These are phyloP conservation scores for Boletus tomentosulus DNA, from an alignment of 768 basidiomycete genomes.

Conservation along the genomic window DNA sequence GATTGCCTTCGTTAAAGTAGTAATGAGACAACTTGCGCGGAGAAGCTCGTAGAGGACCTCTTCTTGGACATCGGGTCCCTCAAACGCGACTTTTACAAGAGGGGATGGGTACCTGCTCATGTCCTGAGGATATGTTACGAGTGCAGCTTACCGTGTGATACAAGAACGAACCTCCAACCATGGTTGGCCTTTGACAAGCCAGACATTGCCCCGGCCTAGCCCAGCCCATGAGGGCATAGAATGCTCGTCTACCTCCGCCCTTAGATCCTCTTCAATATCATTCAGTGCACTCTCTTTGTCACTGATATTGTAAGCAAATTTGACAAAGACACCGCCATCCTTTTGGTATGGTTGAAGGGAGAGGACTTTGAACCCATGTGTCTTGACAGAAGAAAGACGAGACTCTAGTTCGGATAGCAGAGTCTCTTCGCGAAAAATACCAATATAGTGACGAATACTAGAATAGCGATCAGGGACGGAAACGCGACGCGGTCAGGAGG, in stretches of 20 bases:
- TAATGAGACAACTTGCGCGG: constrained; percentile 48
- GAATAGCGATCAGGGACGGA: constrained; percentile 2
- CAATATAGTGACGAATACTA: constrained; percentile 64
- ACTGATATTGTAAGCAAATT: constrained; percentile 52
- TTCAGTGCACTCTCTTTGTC: constrained; percentile 38
- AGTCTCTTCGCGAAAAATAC: constrained; percentile 54
- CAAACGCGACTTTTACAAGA: constrained; percentile 74
- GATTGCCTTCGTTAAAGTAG: background rate
- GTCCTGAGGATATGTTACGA: constrained; percentile 48
- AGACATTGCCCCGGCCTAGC: constrained; percentile 46
- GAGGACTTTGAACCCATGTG: constrained; percentile 57
- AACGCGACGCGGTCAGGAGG: background rate
- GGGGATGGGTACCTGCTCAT: constrained; percentile 77
- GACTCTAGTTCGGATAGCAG: constrained; percentile 46
- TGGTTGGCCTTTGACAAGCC: constrained; percentile 74
- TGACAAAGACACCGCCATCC: constrained; percentile 84
- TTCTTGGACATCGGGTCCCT: constrained; percentile 84
- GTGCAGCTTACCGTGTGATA: background rate
- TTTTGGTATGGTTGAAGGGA: constrained; percentile 64
- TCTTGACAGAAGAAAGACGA: constrained; percentile 49
- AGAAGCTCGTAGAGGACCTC: constrained; percentile 75
- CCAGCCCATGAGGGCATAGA: constrained; percentile 66
- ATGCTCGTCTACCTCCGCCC: constrained; percentile 39
- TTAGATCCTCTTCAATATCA: constrained; percentile 48
- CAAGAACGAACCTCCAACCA: constrained; percentile 65